Conservation (phyloP, 139 green algal genomes). For the Dunaliella primolecta region DNA sequence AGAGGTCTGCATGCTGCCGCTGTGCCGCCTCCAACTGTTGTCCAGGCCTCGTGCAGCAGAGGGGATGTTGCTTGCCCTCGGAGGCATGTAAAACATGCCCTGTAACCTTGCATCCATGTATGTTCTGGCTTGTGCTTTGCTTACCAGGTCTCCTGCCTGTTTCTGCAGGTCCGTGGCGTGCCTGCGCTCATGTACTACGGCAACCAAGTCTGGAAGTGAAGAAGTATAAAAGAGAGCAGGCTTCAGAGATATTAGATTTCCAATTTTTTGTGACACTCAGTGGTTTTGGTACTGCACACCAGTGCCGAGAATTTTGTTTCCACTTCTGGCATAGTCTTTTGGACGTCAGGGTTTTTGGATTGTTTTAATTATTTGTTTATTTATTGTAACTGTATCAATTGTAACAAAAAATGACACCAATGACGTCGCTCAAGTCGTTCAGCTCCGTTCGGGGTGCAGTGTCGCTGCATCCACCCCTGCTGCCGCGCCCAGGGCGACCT, state of each 20-base stretch:
- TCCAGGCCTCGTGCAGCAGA: too few relatives aligned
- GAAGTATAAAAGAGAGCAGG: not conserved
- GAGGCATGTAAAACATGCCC: too few relatives aligned
- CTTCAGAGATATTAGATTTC: not conserved
- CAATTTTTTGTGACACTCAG: not conserved
- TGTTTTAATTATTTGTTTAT: not conserved
- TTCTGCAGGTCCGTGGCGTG: slow-evolving; percentile 65
- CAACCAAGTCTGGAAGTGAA: slow-evolving; percentile 76
- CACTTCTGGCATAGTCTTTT: not conserved
- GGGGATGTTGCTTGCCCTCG: too few relatives aligned
- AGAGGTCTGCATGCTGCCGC: too few relatives aligned
- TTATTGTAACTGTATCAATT: not conserved
- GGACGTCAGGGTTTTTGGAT: not conserved
- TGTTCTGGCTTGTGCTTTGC: not conserved
- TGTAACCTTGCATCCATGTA: too few relatives aligned
- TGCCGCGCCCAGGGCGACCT: too few relatives aligned
- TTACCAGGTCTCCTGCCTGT: not conserved
- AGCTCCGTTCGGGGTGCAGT: too few relatives aligned
- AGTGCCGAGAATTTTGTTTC: not conserved
- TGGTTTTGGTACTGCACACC: not conserved
- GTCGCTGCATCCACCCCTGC: too few relatives aligned
- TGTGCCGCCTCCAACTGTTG: too few relatives aligned
- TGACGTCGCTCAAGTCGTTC: too few relatives aligned
- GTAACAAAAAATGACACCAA: not conserved
- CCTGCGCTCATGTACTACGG: slow-evolving; percentile 94